Evolutionary conservation across 495 filamentous ascomycete genomes (phyloP).

Genomic region (Pyrenopolyporus hunteri): DNA sequence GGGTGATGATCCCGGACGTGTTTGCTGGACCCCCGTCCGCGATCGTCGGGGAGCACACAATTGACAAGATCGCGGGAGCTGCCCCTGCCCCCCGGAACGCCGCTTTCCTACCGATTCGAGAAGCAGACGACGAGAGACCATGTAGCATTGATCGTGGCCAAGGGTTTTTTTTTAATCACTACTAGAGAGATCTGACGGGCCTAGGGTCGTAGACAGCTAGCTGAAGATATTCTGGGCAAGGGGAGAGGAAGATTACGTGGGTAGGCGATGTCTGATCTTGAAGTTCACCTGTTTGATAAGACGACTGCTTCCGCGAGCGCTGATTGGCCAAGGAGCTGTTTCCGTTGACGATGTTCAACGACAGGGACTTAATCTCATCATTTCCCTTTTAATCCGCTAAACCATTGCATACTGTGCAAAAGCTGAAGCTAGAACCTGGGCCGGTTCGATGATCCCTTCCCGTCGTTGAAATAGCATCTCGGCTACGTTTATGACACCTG

Average conservation of each 20-base stretch:
- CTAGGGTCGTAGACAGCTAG: constrained; percentile 1
- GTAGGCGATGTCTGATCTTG: constrained; percentile 7
- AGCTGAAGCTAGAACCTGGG: constrained; percentile 12
- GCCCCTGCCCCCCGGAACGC: constrained; percentile 27
- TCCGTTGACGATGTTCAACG: constrained; percentile 6
- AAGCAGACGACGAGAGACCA: constrained; percentile 10
- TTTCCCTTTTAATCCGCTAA: too few species aligned
- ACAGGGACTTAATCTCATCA: neutral
- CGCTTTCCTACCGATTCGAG: constrained; percentile 16
- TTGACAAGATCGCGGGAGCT: constrained; percentile 36
- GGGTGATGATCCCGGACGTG: constrained; percentile 31
- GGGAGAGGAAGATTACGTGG: neutral
- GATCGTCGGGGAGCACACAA: constrained; percentile 32
- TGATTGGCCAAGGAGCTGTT: constrained; percentile 12
- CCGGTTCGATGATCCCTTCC: too few species aligned
- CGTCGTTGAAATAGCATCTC: too few species aligned
- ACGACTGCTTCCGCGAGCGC: neutral
- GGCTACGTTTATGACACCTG: too few species aligned
- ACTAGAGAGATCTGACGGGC: constrained; percentile 10
- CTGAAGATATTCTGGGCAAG: neutral
- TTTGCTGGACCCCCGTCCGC: constrained; percentile 32
- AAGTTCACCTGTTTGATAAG: constrained; percentile 28
- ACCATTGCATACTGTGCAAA: constrained; percentile 3
- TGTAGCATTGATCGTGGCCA: constrained; percentile 18
- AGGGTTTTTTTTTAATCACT: constrained; percentile 9